A percentile compares a stretch with the other conserved stretches of the same genome.
These are phyloP conservation scores for Blastomyces emzantsi DNA, from an alignment of 2,329 filamentous ascomycete genomes.

Conservation along the genomic window DNA sequence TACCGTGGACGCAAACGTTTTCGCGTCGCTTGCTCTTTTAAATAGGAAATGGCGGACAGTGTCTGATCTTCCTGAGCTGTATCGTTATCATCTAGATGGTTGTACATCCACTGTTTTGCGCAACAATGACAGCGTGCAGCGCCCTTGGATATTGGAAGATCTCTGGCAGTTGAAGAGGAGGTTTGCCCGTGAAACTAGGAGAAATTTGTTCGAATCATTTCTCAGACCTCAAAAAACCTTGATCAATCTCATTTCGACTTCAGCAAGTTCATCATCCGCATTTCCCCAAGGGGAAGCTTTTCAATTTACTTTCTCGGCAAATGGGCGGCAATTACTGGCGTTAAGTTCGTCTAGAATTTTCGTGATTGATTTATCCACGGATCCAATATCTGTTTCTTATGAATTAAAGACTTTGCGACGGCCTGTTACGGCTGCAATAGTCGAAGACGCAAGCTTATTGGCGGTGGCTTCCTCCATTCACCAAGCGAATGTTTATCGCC, in stretches of 20 bases:
- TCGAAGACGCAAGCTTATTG: slow-evolving; percentile 65
- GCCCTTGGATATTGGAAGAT: slow-evolving; percentile 34
- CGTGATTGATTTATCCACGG: slow-evolving; percentile 58
- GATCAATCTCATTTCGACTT: slow-evolving; percentile 73
- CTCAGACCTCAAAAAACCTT: slow-evolving; percentile 60
- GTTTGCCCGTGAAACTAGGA: slow-evolving; percentile 62
- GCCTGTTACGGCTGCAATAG: slow-evolving; percentile 66
- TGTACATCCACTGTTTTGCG: slow-evolving; percentile 21
- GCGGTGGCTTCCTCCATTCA: slow-evolving; percentile 74
- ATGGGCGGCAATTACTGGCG: slow-evolving; percentile 64
- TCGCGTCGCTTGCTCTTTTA: slow-evolving; percentile 39
- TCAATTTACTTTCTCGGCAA: slow-evolving; percentile 70
- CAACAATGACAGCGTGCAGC: slow-evolving; percentile 27
- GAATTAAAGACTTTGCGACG: slow-evolving; percentile 72
- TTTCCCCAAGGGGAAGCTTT: slow-evolving; percentile 78
- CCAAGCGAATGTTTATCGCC: slow-evolving; percentile 77
- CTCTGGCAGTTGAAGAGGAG: slow-evolving; percentile 54
- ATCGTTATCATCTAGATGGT: slow-evolving; percentile 39
- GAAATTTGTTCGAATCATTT: slow-evolving; percentile 69
- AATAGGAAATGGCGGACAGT: slow-evolving; percentile 38
- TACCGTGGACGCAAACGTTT: slow-evolving; percentile 38
- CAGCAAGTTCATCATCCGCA: slow-evolving; percentile 70
- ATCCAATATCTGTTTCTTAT: slow-evolving; percentile 56
- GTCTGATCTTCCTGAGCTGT: slow-evolving; percentile 37
- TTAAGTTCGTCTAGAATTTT: slow-evolving; percentile 82